phyloP scores from a whole-genome alignment of 2,329 filamentous ascomycete genomes.

The Cercospora nicotianae region DNA sequence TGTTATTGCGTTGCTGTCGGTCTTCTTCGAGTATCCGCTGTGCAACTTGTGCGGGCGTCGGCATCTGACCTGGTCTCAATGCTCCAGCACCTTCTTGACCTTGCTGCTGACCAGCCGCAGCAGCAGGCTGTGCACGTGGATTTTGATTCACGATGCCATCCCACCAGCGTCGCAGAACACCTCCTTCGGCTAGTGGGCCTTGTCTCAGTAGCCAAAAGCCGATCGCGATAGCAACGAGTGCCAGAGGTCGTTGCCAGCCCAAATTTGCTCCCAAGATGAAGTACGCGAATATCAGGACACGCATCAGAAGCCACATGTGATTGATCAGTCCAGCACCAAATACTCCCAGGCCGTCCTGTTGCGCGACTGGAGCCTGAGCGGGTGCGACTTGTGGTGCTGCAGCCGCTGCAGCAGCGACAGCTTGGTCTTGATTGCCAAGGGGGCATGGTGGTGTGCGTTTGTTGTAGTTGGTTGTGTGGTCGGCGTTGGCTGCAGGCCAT shows the following conservation, averaged over 20 bases:
- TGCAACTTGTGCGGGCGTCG: conserved; percentile 46
- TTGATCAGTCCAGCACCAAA: conserved; percentile 41
- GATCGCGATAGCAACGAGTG: conserved; percentile 43
- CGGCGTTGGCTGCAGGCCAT: conserved; percentile 18
- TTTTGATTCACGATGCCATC: conserved; percentile 44
- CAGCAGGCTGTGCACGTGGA: conserved; percentile 18
- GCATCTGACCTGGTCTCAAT: conserved; percentile 30
- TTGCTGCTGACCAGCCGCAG: conserved; percentile 13
- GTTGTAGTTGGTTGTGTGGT: conserved; percentile 13
- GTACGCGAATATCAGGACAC: conserved; percentile 60
- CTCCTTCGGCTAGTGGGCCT: conserved; percentile 45
- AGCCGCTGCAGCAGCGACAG: conserved; percentile 25
- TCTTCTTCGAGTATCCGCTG: conserved; percentile 41
- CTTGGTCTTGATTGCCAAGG: conserved; percentile 14
- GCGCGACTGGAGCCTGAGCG: conserved; percentile 18
- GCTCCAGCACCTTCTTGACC: conserved; percentile 16
- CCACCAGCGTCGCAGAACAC: conserved; percentile 44
- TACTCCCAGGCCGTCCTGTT: conserved; percentile 21
- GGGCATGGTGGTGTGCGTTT: conserved; percentile 1
- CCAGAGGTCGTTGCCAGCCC: conserved; percentile 45
- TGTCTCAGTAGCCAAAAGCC: conserved; percentile 46
- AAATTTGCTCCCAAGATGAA: conserved; percentile 54
- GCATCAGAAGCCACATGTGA: conserved; percentile 58
- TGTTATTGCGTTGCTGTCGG: conserved; percentile 24
- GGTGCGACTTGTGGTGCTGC: conserved; percentile 19